Evolutionary conservation across 2,329 filamentous ascomycete species (phyloP).

Genomic region (Diaporthe sp.): DNA sequence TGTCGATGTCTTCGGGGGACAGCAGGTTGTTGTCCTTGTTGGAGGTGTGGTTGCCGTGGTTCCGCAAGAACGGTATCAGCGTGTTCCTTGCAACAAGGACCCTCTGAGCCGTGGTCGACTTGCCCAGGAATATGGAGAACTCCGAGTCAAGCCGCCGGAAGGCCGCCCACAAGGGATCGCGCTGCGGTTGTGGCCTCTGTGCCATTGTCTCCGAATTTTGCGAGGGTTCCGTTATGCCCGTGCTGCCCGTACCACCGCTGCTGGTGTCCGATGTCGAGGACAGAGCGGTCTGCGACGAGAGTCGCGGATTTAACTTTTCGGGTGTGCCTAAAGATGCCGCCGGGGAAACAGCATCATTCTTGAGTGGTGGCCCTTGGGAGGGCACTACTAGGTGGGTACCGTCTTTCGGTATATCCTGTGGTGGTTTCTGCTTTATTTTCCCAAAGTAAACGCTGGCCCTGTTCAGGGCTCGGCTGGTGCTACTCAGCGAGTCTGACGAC

Average conservation of each 20-base stretch:
- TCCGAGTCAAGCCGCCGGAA: constrained; percentile 69
- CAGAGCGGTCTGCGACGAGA: constrained; percentile 58
- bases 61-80: constrained; percentile 83
- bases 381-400: constrained; percentile 44
- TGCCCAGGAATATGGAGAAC: constrained; percentile 73
- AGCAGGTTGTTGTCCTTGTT: constrained; percentile 67
- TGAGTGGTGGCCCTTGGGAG: constrained; percentile 23
- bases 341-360: constrained; percentile 43
- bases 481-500: constrained; percentile 54
- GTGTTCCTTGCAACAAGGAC: constrained; percentile 80
- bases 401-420: constrained; percentile 51
- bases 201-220: constrained; percentile 39
- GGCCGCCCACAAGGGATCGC: constrained; percentile 68
- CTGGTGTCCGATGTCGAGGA: constrained; percentile 41
- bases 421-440: constrained; percentile 65
- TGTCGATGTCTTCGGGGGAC: constrained; percentile 85
- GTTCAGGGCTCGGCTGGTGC: constrained; percentile 56
- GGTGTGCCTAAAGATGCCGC: constrained; percentile 29
- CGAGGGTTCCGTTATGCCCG: constrained; percentile 40
- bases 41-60: constrained; percentile 77
- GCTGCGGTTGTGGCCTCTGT: constrained; percentile 45
- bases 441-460: constrained; percentile 64
- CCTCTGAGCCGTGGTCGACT: constrained; percentile 77
- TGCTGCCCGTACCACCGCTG: constrained; percentile 39
- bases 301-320: constrained; percentile 45